These are phyloP conservation scores for Penicillium janthinellum DNA, from an alignment of 2,329 filamentous ascomycete genomes.

Conservation along the genomic window DNA sequence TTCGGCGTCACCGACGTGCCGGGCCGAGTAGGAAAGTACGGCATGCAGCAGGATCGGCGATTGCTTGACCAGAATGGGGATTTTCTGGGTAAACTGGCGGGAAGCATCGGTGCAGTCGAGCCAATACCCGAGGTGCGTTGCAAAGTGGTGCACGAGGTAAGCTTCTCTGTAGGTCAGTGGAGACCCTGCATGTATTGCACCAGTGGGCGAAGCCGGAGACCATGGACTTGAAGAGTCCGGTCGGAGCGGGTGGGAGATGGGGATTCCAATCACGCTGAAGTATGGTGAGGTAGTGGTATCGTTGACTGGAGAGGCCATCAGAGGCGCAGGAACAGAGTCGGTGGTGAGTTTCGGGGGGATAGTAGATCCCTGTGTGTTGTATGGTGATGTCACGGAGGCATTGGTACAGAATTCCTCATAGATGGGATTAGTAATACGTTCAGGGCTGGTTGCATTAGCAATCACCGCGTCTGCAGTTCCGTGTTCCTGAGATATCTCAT, in stretches of 20 bases:
- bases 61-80: conserved; percentile 13
- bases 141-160: conserved; percentile 16
- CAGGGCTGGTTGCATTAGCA: conserved; percentile 8
- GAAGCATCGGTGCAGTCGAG: conserved; percentile 17
- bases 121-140: conserved; percentile 13
- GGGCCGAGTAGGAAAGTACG: conserved; percentile 13
- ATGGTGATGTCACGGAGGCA: background rate
- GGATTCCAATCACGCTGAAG: conserved; percentile 2
- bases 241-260: conserved; percentile 2
- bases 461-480: conserved; percentile 1
- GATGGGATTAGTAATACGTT: background rate
- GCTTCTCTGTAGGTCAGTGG: conserved; percentile 14
- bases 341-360: background rate
- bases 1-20: conserved; percentile 14
- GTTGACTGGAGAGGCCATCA: conserved; percentile 7
- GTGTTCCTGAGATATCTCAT: conserved; percentile 3
- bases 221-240: conserved; percentile 7
- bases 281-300: conserved; percentile 5
- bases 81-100: conserved; percentile 15
- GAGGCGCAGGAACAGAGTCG: conserved; percentile 3
- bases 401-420: background rate
- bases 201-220: conserved; percentile 3
- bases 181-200: conserved; percentile 4
- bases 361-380: conserved; percentile 1
- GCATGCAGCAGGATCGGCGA: conserved; percentile 15